A percentile compares a stretch with the other conserved stretches of the same genome.
Evolutionary conservation across 192 early-diverging fungal genomes (phyloP).

Genomic region (Mortierella alpina): DNA sequence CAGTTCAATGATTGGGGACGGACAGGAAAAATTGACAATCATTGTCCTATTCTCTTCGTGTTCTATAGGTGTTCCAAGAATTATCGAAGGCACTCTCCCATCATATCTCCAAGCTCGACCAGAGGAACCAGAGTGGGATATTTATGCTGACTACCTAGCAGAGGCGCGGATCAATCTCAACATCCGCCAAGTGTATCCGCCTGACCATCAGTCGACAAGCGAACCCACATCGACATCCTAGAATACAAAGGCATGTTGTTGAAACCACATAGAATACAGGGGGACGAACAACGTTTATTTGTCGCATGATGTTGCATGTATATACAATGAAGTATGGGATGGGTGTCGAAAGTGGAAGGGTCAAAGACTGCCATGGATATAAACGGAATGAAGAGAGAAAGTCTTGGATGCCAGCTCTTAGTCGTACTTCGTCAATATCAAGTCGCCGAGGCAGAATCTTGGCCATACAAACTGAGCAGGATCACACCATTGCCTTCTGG

Average conservation of each 20-base stretch:
- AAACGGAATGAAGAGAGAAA: too few species aligned
- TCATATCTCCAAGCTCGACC: slow-evolving; percentile 61
- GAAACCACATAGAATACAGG: too few species aligned
- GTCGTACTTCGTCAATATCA: too few species aligned
- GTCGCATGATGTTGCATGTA: too few species aligned
- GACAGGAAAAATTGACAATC: not conserved
- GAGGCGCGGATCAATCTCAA: slow-evolving; percentile 90
- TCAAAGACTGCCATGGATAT: too few species aligned
- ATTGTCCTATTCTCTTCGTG: not conserved
- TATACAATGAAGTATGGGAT: too few species aligned
- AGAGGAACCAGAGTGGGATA: slow-evolving; percentile 68
- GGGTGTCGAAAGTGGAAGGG: too few species aligned
- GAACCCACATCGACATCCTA: not conserved
- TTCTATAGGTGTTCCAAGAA: slow-evolving; percentile 75
- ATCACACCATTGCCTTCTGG: too few species aligned
- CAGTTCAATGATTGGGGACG: not conserved
- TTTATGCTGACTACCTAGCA: slow-evolving; percentile 76
- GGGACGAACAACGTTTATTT: too few species aligned
- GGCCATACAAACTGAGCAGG: too few species aligned
- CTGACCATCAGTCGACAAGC: not conserved
- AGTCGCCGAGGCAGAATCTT: not conserved
- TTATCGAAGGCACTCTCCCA: slow-evolving; percentile 81
- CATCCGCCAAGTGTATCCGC: slow-evolving; percentile 82
- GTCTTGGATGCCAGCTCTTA: too few species aligned
- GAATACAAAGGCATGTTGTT: not conserved